Evolutionary conservation across 495 filamentous ascomycete species (phyloP).

Genomic region (Entonaema liquescens): DNA sequence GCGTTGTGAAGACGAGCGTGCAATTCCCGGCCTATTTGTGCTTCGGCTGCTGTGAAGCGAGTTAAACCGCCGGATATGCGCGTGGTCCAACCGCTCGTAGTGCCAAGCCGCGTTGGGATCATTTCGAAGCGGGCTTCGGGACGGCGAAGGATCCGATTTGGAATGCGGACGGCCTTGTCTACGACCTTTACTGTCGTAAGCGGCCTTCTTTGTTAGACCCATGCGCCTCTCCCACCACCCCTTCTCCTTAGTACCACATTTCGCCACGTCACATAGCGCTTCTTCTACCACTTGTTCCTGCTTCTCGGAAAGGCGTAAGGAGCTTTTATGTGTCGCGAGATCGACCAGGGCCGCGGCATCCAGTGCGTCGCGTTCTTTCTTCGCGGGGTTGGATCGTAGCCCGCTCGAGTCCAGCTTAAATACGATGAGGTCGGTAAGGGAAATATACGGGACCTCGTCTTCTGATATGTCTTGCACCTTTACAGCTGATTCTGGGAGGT

Average conservation of each 20-base stretch:
- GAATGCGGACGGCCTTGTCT: constrained; percentile 24
- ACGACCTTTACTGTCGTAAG: background rate
- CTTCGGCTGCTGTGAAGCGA: constrained; percentile 22
- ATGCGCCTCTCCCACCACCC: constrained; percentile 39
- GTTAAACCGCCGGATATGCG: constrained; percentile 23
- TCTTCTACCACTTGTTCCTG: constrained; percentile 41
- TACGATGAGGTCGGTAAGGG: constrained; percentile 39
- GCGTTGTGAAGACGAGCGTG: constrained; percentile 43
- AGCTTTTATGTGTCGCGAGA: constrained; percentile 1
- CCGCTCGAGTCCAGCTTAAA: constrained; percentile 41
- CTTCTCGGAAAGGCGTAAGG: constrained; percentile 27
- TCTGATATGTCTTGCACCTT: constrained; percentile 29
- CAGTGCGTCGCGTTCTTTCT: constrained; percentile 31
- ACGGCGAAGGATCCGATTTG: constrained; percentile 36
- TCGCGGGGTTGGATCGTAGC: constrained; percentile 25
- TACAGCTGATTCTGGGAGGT: constrained; percentile 32
- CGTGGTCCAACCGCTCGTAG: constrained; percentile 31
- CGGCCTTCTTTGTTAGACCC: constrained; percentile 3
- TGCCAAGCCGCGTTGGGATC: constrained; percentile 32
- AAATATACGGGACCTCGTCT: constrained; percentile 39
- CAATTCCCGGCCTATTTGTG: constrained; percentile 69
- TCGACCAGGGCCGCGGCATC: constrained; percentile 38
- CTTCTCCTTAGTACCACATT: constrained; percentile 36
- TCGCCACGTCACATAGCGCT: constrained; percentile 38
- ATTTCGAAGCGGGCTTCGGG: background rate